Percentiles rank a stretch among this genome's conserved stretches.
Conservation (phyloP, 2,329 filamentous ascomycete species). For the Colletotrichum lindemuthianum region DNA sequence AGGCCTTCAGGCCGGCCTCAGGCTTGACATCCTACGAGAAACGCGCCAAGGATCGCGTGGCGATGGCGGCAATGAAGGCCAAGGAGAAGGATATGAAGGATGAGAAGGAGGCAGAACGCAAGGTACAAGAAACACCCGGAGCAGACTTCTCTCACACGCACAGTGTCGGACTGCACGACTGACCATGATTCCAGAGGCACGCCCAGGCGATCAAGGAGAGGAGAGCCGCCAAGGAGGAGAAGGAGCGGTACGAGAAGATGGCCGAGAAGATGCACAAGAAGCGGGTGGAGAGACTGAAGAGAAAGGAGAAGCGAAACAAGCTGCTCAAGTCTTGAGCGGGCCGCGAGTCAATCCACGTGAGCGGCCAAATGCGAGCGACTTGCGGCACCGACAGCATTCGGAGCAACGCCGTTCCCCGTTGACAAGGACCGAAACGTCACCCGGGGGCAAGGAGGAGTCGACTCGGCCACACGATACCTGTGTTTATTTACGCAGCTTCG, state of each 20-base stretch:
- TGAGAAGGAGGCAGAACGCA: slow-evolving; percentile 89
- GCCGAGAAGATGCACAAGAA: slow-evolving; percentile 98
- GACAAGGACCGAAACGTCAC: slow-evolving; percentile 27
- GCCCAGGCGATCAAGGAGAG: slow-evolving; percentile 86
- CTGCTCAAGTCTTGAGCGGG: slow-evolving; percentile 70
- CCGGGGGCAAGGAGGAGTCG: slow-evolving; percentile 19
- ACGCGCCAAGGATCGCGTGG: slow-evolving; percentile 75
- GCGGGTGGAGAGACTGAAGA: slow-evolving; percentile 90
- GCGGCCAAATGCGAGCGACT: slow-evolving; percentile 9
- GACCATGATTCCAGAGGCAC: slow-evolving; percentile 64
- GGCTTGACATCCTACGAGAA: slow-evolving; percentile 84
- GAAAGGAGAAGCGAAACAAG: slow-evolving; percentile 97
- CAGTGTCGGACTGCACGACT: slow-evolving; percentile 7
- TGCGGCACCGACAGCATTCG: slow-evolving; percentile 11
- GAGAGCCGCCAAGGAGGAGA: slow-evolving; percentile 89
- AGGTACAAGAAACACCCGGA: slow-evolving; percentile 63
- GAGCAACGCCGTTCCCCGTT: slow-evolving; percentile 11
- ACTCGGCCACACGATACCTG: slow-evolving; percentile 19
- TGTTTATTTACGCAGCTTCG: slow-evolving; percentile 11
- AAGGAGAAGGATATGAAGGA: slow-evolving; percentile 96
- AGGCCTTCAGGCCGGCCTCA: slow-evolving; percentile 83
- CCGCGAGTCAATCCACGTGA: slow-evolving; percentile 6
- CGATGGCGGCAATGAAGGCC: slow-evolving; percentile 82
- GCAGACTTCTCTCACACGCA: slow-evolving; percentile 9
- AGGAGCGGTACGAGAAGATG: slow-evolving; percentile 91